These are phyloP conservation scores for Cyberlindnera veronae DNA, from an alignment of 805 yeast genomes.

Conservation along the genomic window DNA sequence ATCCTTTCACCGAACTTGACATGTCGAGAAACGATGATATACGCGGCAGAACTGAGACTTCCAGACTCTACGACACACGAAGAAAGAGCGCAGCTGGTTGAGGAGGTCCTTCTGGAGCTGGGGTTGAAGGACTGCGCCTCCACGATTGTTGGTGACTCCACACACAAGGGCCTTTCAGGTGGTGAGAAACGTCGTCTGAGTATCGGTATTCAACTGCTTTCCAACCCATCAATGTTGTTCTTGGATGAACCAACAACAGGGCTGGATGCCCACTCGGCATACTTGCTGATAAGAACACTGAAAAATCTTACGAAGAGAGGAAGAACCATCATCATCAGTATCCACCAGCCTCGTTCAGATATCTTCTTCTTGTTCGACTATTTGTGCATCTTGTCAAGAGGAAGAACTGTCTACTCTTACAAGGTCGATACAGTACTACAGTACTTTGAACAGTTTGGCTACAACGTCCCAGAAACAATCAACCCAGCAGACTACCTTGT, in stretches of 20 bases:
- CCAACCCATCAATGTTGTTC: constrained; percentile 73
- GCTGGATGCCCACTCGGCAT: constrained; percentile 76
- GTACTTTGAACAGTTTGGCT: constrained; percentile 45
- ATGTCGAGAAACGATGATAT: constrained; percentile 65
- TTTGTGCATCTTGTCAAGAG: constrained; percentile 64
- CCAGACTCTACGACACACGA: constrained; percentile 40
- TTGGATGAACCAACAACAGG: constrained; percentile 90
- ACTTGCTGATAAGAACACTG: constrained; percentile 57
- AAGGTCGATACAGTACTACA: constrained; percentile 39
- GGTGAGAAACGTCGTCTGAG: constrained; percentile 82
- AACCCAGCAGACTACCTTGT: constrained; percentile 53
- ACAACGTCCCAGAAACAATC: constrained; percentile 36
- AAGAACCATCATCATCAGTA: constrained; percentile 69
- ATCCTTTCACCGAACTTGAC: constrained; percentile 68
- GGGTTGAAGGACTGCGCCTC: constrained; percentile 69
- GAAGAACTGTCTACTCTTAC: constrained; percentile 42
- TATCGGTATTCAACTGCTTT: constrained; percentile 75
- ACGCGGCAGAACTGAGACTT: constrained; percentile 70
- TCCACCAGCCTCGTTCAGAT: constrained; percentile 86
- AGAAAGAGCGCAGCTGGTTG: constrained; percentile 50
- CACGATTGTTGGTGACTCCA: constrained; percentile 56
- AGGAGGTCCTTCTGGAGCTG: constrained; percentile 59
- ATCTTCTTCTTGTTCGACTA: constrained; percentile 69
- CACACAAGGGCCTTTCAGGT: constrained; percentile 66
- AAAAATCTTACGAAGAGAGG: constrained; percentile 57